A percentile compares a stretch with the other conserved stretches of the same genome.
Conservation (phyloP, 345 rosid genomes). For the Melaleuca quinquenervia region DNA sequence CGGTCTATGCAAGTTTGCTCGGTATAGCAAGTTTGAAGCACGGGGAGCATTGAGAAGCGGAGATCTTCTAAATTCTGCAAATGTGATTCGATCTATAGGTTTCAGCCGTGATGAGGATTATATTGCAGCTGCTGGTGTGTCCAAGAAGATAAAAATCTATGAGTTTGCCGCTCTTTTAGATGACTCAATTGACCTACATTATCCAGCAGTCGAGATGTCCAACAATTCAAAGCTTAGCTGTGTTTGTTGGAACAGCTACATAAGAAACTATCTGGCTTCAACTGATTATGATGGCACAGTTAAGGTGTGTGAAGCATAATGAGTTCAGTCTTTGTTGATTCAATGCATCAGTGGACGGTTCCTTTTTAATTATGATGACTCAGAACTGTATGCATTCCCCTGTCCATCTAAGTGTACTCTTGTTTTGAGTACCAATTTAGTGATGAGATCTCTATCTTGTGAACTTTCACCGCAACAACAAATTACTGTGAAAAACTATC, state of each 20-base stretch:
- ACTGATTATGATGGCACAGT: constrained; percentile 81
- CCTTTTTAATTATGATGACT: background rate
- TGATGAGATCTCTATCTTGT: background rate
- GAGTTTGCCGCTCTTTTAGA: constrained; percentile 58
- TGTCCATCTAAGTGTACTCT: background rate
- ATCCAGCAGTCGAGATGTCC: constrained; percentile 75
- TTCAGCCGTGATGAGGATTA: constrained; percentile 71
- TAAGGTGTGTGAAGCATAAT: constrained; percentile 32
- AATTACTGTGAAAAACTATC: background rate
- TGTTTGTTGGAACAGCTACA: constrained; percentile 86
- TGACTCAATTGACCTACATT: constrained; percentile 66
- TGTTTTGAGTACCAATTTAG: background rate
- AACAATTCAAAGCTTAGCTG: constrained; percentile 78
- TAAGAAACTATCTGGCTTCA: constrained; percentile 82
- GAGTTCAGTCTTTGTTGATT: constrained; percentile 1
- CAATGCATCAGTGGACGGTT: background rate
- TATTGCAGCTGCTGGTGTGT: constrained; percentile 89
- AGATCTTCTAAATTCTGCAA: constrained; percentile 64
- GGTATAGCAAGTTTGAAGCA: constrained; percentile 62
- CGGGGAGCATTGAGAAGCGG: constrained; percentile 63
- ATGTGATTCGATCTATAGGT: constrained; percentile 75
- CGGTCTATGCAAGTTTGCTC: constrained; percentile 71
- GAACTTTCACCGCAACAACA: background rate
- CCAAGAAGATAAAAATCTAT: constrained; percentile 76
- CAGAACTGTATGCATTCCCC: background rate